Evolutionary conservation across 176 grass and related monocot genomes (phyloP).

Genomic region (Phragmites australis): DNA sequence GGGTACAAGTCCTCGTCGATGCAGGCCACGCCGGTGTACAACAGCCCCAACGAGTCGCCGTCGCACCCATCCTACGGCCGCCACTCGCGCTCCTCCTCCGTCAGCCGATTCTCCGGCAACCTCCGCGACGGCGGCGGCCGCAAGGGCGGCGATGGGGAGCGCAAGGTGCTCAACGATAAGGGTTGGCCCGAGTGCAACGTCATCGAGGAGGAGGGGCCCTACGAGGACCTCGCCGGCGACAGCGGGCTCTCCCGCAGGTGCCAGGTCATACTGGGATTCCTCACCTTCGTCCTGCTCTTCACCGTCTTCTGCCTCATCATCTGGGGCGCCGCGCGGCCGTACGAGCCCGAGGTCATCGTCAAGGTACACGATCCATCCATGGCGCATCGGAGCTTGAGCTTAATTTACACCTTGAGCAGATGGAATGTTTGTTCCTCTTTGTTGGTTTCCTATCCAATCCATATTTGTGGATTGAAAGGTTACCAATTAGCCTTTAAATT

Average conservation of each 20-base stretch:
- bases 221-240: conserved; percentile 72
- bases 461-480: not conserved
- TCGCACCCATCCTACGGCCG: conserved; percentile 88
- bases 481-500: not conserved
- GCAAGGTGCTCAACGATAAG: conserved; percentile 72
- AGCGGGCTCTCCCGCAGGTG: conserved; percentile 63
- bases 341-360: conserved; percentile 70
- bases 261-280: conserved; percentile 56
- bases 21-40: conserved; percentile 90
- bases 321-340: conserved; percentile 84
- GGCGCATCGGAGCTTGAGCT: not conserved
- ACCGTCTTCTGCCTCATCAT: conserved; percentile 81
- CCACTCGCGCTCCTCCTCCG: conserved; percentile 79
- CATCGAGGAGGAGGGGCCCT: conserved; percentile 84
- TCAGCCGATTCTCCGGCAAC: conserved; percentile 90
- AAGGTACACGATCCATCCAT: conserved; percentile 52
- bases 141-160: conserved; percentile 27
- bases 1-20: conserved; percentile 96
- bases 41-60: conserved; percentile 94
- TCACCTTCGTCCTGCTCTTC: conserved; percentile 83
- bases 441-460: not conserved
- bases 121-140: conserved; percentile 45
- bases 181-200: conserved; percentile 95
- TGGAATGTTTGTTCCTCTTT: not conserved
- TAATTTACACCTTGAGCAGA: not conserved